Evolutionary conservation across 208 protist genomes (phyloP), one percentile per base, ranked within the genome.

Genomic region (Tritrichomonas musculus): DNA sequence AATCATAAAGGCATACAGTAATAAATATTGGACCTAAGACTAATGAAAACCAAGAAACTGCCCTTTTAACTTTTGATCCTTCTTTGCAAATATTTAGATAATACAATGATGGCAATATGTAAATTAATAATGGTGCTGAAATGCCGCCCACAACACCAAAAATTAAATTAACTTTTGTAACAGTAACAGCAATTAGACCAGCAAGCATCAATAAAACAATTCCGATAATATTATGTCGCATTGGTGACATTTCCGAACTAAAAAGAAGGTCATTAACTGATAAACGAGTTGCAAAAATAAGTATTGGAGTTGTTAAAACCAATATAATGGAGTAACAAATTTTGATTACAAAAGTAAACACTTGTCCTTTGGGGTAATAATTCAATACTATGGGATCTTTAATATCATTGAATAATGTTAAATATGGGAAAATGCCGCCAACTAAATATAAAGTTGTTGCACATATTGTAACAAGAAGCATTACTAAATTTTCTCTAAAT

Each of bases 311-410:
- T 14, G 41, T 53, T 0, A 88, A 57, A 17, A 88, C 27, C 22
- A 47, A 20, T 33, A 88, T 5, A 11, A 88, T 33, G 11, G 77
- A 13, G 17, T 88, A 88, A 22, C 33, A 39, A 17, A 11, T 13
- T 57, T 53, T 50, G 39, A 47, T 88, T 5, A 88, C 57, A 33
- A 36, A 41, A 39, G 77, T 88, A 30, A 88, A 88, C 8, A 57
- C 17, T 88, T 88, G 47, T 9, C 73, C 73, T n/a, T n/a, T 88
- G 25, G 47, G 77, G 57, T 88, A 88, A 57, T 88, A 88, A 30
- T 25, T 36, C 20, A 88, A 53, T 17, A 50, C 47, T 39, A 88
- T 47, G 33, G 77, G 47, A 47, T 88, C 77, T 20, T 36, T 11
- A 17, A 88, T 88, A 17, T n/a, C 47, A 53, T 88, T 47, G 30